phyloP scores from a whole-genome alignment of 176 grass and related monocot species.

The Rhipidocladum racemiflorum region DNA sequence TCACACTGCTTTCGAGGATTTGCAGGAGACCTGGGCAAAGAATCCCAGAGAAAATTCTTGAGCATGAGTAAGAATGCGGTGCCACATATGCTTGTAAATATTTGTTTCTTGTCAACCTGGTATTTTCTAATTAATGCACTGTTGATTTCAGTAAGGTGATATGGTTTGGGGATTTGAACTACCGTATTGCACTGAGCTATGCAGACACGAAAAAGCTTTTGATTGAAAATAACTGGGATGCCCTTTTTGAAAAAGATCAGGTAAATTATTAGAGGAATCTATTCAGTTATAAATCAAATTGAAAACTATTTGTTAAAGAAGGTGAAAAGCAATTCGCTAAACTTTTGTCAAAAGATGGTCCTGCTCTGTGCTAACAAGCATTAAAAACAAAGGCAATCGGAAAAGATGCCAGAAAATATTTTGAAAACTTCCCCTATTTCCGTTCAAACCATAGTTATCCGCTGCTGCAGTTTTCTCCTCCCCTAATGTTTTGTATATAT shows the following conservation, averaged over 20 bases:
- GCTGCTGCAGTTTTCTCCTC: background rate
- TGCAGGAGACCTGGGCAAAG: conserved; percentile 58
- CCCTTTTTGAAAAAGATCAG: conserved; percentile 83
- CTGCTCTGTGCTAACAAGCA: background rate
- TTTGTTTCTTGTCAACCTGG: background rate
- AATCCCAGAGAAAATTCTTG: conserved; percentile 82
- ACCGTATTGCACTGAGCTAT: conserved; percentile 79
- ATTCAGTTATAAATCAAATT: background rate
- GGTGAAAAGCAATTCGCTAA: background rate
- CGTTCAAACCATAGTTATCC: background rate
- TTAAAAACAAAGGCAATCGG: background rate
- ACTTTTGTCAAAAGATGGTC: background rate
- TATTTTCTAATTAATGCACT: conserved; percentile 27
- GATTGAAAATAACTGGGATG: conserved; percentile 74
- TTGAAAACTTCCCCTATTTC: background rate
- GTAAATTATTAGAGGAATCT: conserved; percentile 37
- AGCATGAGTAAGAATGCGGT: conserved; percentile 72
- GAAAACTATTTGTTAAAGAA: background rate
- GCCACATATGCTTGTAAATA: conserved; percentile 12
- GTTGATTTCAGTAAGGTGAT: conserved; percentile 66
- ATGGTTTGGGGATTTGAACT: conserved; percentile 94
- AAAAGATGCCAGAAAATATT: background rate
- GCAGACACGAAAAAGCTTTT: conserved; percentile 58
- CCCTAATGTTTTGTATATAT: conserved; percentile 10
- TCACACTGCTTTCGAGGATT: conserved; percentile 75